A percentile compares a stretch with the other conserved stretches of the same genome.
These are phyloP conservation scores for Euphorbia corollata DNA, from an alignment of 441 rosid genomes.

Conservation along the genomic window DNA sequence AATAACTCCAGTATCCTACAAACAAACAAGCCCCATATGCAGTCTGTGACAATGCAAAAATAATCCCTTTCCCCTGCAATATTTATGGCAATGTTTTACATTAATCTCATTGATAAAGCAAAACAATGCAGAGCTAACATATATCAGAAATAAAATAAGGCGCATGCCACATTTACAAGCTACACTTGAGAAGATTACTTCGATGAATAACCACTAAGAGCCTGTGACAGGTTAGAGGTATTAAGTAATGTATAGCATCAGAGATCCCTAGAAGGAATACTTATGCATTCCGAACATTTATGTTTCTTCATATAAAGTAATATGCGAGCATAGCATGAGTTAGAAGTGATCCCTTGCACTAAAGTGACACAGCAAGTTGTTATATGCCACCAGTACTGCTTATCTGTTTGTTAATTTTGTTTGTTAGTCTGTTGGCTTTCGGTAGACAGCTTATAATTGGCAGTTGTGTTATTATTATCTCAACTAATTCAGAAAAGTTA, in stretches of 20 bases:
- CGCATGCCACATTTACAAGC: not conserved
- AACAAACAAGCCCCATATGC: slow-evolving; percentile 75
- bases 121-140: too few relatives aligned
- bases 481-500: not conserved
- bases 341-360: slow-evolving; percentile 1
- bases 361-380: not conserved
- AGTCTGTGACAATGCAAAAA: slow-evolving; percentile 68
- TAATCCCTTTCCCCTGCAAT: slow-evolving; percentile 55
- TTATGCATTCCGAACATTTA: not conserved
- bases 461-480: not conserved
- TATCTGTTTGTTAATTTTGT: not conserved
- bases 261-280: not conserved
- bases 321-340: not conserved
- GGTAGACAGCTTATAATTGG: not conserved
- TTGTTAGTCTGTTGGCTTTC: not conserved
- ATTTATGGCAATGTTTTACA: not conserved
- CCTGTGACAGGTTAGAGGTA: slow-evolving; percentile 1
- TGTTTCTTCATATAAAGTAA: not conserved
- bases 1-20: slow-evolving; percentile 86
- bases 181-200: not conserved
- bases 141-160: slow-evolving; percentile 7
- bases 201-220: not conserved
- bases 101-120: slow-evolving; percentile 10
- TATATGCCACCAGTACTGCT: not conserved
- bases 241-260: not conserved